Evolutionary conservation across 805 yeast species (phyloP).

Genomic region (Teunomyces panamensis): DNA sequence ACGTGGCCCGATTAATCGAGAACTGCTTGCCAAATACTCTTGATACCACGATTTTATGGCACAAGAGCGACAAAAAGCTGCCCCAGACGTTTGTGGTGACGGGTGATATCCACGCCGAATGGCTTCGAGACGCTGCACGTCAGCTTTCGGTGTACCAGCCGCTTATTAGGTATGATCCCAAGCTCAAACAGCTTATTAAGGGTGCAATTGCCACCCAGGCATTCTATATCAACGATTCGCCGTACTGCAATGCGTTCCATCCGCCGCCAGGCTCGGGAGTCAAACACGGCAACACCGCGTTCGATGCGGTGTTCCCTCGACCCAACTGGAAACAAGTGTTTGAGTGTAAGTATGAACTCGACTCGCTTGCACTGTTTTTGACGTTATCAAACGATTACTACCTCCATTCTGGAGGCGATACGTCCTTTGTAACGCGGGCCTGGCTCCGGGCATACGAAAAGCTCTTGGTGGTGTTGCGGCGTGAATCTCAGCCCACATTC

Average conservation of each 20-base stretch:
- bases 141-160: constrained; percentile 76
- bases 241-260: constrained; percentile 90
- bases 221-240: constrained; percentile 54
- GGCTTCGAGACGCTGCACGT: constrained; percentile 86
- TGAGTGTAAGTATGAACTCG: constrained; percentile 89
- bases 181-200: constrained; percentile 49
- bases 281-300: constrained; percentile 47
- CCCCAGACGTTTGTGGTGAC: constrained; percentile 78
- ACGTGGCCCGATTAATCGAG: constrained; percentile 71
- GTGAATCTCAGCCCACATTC: constrained; percentile 64
- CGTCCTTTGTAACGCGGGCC: constrained; percentile 39
- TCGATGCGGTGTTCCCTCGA: constrained; percentile 64
- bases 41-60: constrained; percentile 85
- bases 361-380: constrained; percentile 78
- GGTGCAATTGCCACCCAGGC: constrained; percentile 87
- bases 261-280: constrained; percentile 63
- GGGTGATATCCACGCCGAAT: constrained; percentile 91
- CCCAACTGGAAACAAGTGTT: constrained; percentile 73
- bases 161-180: constrained; percentile 49
- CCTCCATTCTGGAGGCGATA: constrained; percentile 48
- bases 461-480: constrained; percentile 48
- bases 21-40: constrained; percentile 84
- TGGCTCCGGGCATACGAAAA: constrained; percentile 63
- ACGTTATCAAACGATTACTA: constrained; percentile 72
- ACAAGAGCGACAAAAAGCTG: constrained; percentile 21